Evolutionary conservation across 352 stramenopile species (phyloP), one percentile per base, ranked within the genome.

Genomic region (Pythium dissotocum): DNA sequence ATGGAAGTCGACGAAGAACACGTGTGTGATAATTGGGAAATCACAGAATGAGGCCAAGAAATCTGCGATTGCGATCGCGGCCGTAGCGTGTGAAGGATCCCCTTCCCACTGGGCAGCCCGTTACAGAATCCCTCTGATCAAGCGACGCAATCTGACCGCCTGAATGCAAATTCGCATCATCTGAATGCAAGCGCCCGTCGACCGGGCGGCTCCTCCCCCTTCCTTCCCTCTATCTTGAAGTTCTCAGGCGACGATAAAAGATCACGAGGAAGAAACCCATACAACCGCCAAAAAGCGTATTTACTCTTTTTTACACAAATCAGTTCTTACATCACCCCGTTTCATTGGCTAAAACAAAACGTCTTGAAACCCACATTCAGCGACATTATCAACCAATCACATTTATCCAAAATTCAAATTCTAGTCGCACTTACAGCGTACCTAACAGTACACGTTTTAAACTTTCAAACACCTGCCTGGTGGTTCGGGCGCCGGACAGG

Each of bases 301-400:
- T 67, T 70, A 69, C 62, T 12, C 30, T 16, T 61, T 61, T 61
- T 61, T 51, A 61, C 55, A 24, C 26, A n/a, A 32, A 52, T 51
- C 55, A 49, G 16, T 77, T 72, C 77, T 83, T 81, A 73, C 68
- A 57, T 6, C 3, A 24, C 12, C 0, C 2, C 0, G 21, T 28
- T 3, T 30, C 18, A 89, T 89, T 89, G 80, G 80, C 33, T 60
- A 52, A 73, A 68, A 76, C 67, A 28, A 8, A 21, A 56, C 4
- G 4, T 3, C 8, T 1, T 35, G 6, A 36, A 64, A 30, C 53
- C 14, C 24, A n/a, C 13, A 9, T 28, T 56, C 58, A 59, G 56
- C 63, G 48, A 21, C 1, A 2, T 48, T 61, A 35, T 66, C 26
- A 58, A 44, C 60, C 56, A 67, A 69, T 76, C 26, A 69, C 4